Evolutionary conservation across 352 stramenopile species (phyloP).

Genomic region (Pythium rishiriense): DNA sequence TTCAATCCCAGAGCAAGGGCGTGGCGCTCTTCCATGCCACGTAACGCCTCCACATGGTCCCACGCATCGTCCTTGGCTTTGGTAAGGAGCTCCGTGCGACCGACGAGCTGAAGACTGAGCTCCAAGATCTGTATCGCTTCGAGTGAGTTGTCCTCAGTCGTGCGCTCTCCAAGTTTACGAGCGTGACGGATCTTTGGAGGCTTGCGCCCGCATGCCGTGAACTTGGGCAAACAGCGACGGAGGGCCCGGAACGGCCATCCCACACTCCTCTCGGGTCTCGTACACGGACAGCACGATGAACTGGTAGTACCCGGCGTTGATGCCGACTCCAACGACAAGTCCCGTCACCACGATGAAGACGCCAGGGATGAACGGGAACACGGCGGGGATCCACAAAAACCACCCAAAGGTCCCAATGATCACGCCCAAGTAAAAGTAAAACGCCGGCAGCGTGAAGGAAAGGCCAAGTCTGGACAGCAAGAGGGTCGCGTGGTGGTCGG

Average conservation of each 20-base stretch:
- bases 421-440: conserved; percentile 35
- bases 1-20: too few species aligned
- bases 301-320: conserved; percentile 36
- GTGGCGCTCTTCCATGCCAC: conserved; percentile 25
- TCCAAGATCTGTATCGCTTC: conserved; percentile 9
- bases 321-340: conserved; percentile 19
- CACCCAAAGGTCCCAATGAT: conserved; percentile 26
- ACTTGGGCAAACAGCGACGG: conserved; percentile 15
- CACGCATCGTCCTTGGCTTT: conserved; percentile 25
- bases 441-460: conserved; percentile 30
- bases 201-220: conserved; percentile 8
- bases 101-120: conserved; percentile 18
- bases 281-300: conserved; percentile 37
- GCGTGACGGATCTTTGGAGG: conserved; percentile 5
- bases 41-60: conserved; percentile 29
- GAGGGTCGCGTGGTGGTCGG: conserved; percentile 24
- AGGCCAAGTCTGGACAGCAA: conserved; percentile 26
- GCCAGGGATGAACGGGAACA: conserved; percentile 25
- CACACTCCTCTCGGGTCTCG: conserved; percentile 24
- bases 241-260: conserved; percentile 24
- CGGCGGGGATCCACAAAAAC: conserved; percentile 33
- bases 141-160: background rate
- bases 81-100: conserved; percentile 16
- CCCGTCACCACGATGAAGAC: conserved; percentile 7
- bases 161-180: too few species aligned